Base-by-base conservation (phyloP, 2,329 filamentous ascomycete species). In the Knoxdaviesia proteae region DNA sequence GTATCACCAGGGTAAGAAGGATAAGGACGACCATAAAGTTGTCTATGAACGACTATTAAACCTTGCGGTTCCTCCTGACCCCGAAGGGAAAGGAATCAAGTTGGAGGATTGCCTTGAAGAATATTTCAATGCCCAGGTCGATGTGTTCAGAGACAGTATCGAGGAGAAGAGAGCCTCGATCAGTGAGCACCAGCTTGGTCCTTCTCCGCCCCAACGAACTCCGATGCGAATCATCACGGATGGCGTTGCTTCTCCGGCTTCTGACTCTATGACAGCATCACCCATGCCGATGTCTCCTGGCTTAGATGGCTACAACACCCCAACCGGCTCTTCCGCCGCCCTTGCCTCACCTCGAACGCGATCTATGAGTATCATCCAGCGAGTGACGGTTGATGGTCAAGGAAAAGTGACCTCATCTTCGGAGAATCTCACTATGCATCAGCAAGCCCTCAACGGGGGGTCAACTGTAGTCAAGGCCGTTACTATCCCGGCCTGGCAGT, bases 401-500 rank as follows among this genome's bases (percentile, higher is more conserved):
- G 63, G 41, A 31, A 33, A 32, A 36, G 40, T 43, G 38, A 44
- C 32, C 3, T 41, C 36, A 9, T 32, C 39, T 5, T 38, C 32
- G 31, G 39, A 20, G 20, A 20, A 20, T 20, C 20, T 20, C 20
- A 61, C 55, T 9, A 52, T 67, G 32, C 55, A 64, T 36, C 60
- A 63, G 47, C 62, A 56, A 56, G 60, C 49, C 57, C 63, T 52
- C 57, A 55, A 50, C 55, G 67, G 54, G 58, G 64, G 50, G 7
- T 70, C 68, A 8, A 66, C 62, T 2, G 64, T 67, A 44, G 66
- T 62, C 50, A 94, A 88, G 54, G 87, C 93, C 52, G 81, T 96
- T 9, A 78, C 88, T 45, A 94, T 96, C 64, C 88, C 88, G 35
- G 90, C 90, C 2, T 96, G 87, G 86, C 88, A 94, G 53, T 94